Base-by-base conservation (phyloP, 2,329 filamentous ascomycete species). In the Diplodia scrobiculata region DNA sequence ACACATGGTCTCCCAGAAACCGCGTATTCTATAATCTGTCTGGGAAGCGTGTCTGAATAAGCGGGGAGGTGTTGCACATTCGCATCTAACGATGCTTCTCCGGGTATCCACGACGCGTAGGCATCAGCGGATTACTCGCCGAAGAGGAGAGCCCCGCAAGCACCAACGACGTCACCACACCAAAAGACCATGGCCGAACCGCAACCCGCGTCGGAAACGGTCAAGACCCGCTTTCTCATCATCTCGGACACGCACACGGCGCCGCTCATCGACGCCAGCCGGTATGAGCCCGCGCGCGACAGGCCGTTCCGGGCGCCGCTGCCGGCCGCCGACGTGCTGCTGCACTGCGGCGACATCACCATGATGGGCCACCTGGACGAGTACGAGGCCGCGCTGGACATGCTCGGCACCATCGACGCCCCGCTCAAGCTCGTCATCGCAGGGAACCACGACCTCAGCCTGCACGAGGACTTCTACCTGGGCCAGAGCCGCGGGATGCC, bases 391-490 rank as follows among this genome's bases (percentile, higher is more conserved):
- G 80, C 81, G 2, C 70, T 86, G 14, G 70, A 78, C 5, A 79
- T 84, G 74, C 77, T 88, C 6, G 73, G 75, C 13, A 70, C 70
- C 0, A 80, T 84, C 41, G 75, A 83, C 14, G 85, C 85, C 1
- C 80, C 82, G 9, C 73, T 88, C 5, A 89, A 88, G 70, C 77
- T 89, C 27, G 82, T 88, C 21, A 87, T 89, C 67, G 82, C 86
- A 0, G 86, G 86, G 0, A 88, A 88, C 71, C 86, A 89, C 74
- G 86, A 88, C 70, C 77, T 86, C 51, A 83, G 81, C 3, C 78
- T 88, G 0, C 85, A 89, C 68, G 76, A 79, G 47, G 73, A 74
- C 0, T 84, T 82, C 71, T 85, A 83, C 70, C 52, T 58, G n/a
- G 59, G 50, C 6, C 6, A 19, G 38, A 64, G 52, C 41, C 32